Base-by-base conservation (phyloP, 768 basidiomycete species). In the Boletus subparvulus region DNA sequence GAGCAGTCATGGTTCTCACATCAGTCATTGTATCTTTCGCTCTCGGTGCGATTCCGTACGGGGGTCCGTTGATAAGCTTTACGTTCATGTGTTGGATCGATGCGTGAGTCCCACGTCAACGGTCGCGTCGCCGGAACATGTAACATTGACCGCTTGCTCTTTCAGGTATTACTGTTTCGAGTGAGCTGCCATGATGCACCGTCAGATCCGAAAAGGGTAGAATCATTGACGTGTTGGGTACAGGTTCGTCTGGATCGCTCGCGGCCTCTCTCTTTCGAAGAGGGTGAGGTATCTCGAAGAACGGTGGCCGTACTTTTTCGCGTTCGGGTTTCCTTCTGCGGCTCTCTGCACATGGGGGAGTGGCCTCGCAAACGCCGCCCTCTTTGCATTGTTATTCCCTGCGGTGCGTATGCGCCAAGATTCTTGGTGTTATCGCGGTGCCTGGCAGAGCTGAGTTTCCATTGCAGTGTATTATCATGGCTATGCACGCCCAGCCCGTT, bases 101-200 rank as follows among this genome's bases (percentile, higher is more conserved):
- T 69, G 80, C 92, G 88, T 94, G 71, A 80, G 91, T 87, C 11
- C 17, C 52, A 44, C 36, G 19, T 47, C 58, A 13, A 42, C n/a
- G 28, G 51, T 46, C 42, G n/a, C 19, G 17, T 32, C 35, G 4
- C 39, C 19, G 8, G 54, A 48, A 48, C 58, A 54, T 47, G 36
- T 47, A 6, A 33, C 48, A 47, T 24, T 61, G 41, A 52, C 41
- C n/a, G 6, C 49, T 17, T 47, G 28, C 45, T 26, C 49, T n/a
- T 46, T 16, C 44, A 92, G 91, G 46, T 94, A 92, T 70, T 94
- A 94, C 72, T 92, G 87, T 72, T 94, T 94, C 65, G 92, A 94
- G 91, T 93, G 67, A 74, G 80, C 63, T 21, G 13, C 45, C 33
- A 35, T 54, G 11, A 35, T 45, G 52, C 17, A 56, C 28, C 52